Conservation (phyloP, 768 basidiomycete genomes). For the Coprinellus aureogranulatus region DNA sequence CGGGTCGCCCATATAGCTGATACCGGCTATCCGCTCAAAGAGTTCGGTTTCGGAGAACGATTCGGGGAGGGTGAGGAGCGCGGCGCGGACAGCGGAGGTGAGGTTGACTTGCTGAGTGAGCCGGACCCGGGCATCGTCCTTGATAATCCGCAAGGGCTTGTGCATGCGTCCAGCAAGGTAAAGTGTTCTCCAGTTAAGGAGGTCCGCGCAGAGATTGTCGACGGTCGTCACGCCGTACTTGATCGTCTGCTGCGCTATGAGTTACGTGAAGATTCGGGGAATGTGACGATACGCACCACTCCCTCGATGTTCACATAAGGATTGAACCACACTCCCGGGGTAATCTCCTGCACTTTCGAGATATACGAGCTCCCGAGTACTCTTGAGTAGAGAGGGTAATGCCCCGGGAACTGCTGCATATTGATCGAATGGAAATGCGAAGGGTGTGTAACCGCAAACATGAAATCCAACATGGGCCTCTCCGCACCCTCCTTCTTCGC, state of each 20-base stretch:
- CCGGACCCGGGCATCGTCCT: conserved; percentile 87
- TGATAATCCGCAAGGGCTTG: conserved; percentile 92
- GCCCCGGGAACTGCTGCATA: conserved; percentile 84
- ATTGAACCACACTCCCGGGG: conserved; percentile 96
- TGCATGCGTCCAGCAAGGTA: conserved; percentile 97
- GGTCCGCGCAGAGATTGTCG: conserved; percentile 83
- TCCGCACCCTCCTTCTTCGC: conserved; percentile 24
- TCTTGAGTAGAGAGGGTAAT: conserved; percentile 91
- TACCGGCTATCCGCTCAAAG: conserved; percentile 80
- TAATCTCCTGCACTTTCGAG: conserved; percentile 67
- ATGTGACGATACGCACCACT: conserved; percentile 55
- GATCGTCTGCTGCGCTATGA: conserved; percentile 56
- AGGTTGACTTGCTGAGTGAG: conserved; percentile 94
- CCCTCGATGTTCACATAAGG: conserved; percentile 82
- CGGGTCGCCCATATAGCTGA: conserved; percentile 87
- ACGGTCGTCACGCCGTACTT: conserved; percentile 97
- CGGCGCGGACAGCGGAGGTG: conserved; percentile 86
- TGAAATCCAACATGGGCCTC: conserved; percentile 89
- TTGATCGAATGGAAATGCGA: conserved; percentile 95
- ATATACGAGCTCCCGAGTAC: conserved; percentile 79
- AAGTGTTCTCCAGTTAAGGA: conserved; percentile 88
- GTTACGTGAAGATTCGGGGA: not conserved
- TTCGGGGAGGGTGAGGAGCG: conserved; percentile 82
- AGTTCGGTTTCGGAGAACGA: conserved; percentile 79
- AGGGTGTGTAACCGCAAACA: conserved; percentile 93